Evolutionary conservation across 306 rosid genomes (phyloP).

Genomic region (Gillenia trifoliata): DNA sequence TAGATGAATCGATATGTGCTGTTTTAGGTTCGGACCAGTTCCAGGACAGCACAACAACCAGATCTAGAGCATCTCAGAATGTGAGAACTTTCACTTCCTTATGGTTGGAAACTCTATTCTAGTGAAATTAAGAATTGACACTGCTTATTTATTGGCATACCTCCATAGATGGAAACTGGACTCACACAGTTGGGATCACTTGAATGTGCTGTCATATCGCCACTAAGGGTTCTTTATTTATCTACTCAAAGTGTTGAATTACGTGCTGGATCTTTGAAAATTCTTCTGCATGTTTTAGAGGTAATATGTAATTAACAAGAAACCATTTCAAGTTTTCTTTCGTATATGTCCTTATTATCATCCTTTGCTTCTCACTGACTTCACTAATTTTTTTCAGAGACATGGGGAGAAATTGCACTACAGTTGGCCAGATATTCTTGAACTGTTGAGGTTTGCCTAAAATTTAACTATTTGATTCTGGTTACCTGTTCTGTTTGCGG

Average conservation of each 20-base stretch:
- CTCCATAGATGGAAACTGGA: constrained; percentile 48
- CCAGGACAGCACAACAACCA: constrained; percentile 44
- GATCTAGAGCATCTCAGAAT: constrained; percentile 44
- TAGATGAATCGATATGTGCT: constrained; percentile 91
- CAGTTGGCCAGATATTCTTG: constrained; percentile 92
- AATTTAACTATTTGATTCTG: constrained; percentile 8
- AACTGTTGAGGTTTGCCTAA: constrained; percentile 79
- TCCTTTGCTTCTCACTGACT: constrained; percentile 18
- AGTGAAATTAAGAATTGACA: constrained; percentile 21
- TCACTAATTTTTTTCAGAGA: constrained; percentile 47
- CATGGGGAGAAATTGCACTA: constrained; percentile 80
- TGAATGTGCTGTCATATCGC: constrained; percentile 84
- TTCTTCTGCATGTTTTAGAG: constrained; percentile 96
- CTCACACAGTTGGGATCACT: constrained; percentile 54
- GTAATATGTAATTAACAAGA: constrained; percentile 34
- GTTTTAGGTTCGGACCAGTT: constrained; percentile 78
- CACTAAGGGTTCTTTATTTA: constrained; percentile 71
- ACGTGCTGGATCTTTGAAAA: constrained; percentile 80
- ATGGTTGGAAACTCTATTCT: constrained; percentile 16
- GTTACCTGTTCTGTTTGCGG: constrained; percentile 1
- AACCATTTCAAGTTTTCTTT: constrained; percentile 17
- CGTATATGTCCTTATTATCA: constrained; percentile 18
- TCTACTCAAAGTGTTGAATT: constrained; percentile 74
- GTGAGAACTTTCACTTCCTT: constrained; percentile 45
- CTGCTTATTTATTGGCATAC: constrained; percentile 10